Evolutionary conservation across 805 yeast species (phyloP).

Genomic region (Candida piceae): DNA sequence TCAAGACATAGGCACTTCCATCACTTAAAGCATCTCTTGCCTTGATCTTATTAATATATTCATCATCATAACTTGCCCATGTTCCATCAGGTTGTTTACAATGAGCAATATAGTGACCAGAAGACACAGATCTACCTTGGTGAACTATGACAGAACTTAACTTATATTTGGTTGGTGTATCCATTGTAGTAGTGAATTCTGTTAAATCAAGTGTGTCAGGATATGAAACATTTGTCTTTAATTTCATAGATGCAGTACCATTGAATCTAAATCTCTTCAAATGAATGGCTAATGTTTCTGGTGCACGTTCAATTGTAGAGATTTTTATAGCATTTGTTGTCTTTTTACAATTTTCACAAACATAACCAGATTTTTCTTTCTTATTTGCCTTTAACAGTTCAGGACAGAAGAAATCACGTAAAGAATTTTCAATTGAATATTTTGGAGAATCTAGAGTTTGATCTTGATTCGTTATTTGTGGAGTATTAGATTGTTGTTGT

Average conservation of each 20-base stretch:
- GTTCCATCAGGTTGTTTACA: slow-evolving; percentile 88
- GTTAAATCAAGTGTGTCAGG: slow-evolving; percentile 73
- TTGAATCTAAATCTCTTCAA: slow-evolving; percentile 87
- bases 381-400: slow-evolving; percentile 70
- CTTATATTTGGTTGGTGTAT: slow-evolving; percentile 56
- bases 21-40: slow-evolving; percentile 75
- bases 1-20: slow-evolving; percentile 83
- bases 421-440: slow-evolving; percentile 69
- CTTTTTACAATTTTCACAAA: slow-evolving; percentile 80
- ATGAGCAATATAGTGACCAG: slow-evolving; percentile 91
- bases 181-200: slow-evolving; percentile 45
- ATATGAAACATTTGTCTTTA: slow-evolving; percentile 80
- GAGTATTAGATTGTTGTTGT: too few relatives aligned
- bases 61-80: slow-evolving; percentile 96
- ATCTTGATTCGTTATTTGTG: too few relatives aligned
- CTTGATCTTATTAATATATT: slow-evolving; percentile 66
- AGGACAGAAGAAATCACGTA: slow-evolving; percentile 75
- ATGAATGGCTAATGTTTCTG: slow-evolving; percentile 84
- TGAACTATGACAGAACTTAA: slow-evolving; percentile 84
- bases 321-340: slow-evolving; percentile 74
- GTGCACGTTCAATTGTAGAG: slow-evolving; percentile 71
- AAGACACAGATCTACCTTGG: slow-evolving; percentile 86
- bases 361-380: slow-evolving; percentile 70
- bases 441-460: slow-evolving; percentile 17
- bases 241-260: slow-evolving; percentile 70